Percentiles rank a stretch among this genome's conserved stretches.
phyloP scores from a whole-genome alignment of 2,329 filamentous ascomycete genomes.

The Aspergillus awamori region DNA sequence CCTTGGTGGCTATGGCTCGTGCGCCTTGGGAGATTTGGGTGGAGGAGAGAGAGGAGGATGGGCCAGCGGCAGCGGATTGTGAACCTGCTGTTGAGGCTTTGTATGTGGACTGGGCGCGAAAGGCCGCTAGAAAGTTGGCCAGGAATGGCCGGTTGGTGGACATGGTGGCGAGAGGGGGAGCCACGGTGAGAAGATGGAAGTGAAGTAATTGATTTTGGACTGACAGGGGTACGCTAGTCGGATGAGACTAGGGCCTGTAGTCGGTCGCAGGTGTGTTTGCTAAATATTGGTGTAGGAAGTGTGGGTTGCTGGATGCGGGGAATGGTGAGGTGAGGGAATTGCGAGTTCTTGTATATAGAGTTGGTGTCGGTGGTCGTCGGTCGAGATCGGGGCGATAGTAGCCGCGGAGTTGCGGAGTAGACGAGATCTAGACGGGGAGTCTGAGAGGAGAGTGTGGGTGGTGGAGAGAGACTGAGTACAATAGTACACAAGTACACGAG shows the following conservation, averaged over 20 bases:
- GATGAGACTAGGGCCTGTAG: not conserved
- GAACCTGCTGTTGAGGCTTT: slow-evolving; percentile 53
- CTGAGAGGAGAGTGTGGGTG: not conserved
- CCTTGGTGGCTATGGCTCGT: slow-evolving; percentile 53
- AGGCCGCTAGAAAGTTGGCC: slow-evolving; percentile 68
- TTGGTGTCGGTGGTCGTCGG: not conserved
- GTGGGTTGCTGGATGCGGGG: not conserved
- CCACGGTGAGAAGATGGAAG: not conserved
- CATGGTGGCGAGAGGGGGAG: slow-evolving; percentile 49
- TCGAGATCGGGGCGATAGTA: slow-evolving; percentile 4
- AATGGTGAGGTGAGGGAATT: not conserved
- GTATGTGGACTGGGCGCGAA: slow-evolving; percentile 65
- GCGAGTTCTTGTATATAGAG: not conserved
- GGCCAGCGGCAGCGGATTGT: slow-evolving; percentile 35
- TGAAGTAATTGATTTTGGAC: no score
- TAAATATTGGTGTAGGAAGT: not conserved
- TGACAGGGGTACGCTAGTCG: not conserved
- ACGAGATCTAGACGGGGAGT: slow-evolving; percentile 3
- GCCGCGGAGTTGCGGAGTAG: slow-evolving; percentile 10
- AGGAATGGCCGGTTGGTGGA: slow-evolving; percentile 68
- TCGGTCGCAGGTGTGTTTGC: not conserved
- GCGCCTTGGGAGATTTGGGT: slow-evolving; percentile 46
- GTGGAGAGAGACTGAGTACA: not conserved
- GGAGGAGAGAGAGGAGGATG: slow-evolving; percentile 42
- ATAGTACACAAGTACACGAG: not conserved